Evolutionary conservation across 2,329 filamentous ascomycete species (phyloP).

Genomic region (Fusarium marasasianum): DNA sequence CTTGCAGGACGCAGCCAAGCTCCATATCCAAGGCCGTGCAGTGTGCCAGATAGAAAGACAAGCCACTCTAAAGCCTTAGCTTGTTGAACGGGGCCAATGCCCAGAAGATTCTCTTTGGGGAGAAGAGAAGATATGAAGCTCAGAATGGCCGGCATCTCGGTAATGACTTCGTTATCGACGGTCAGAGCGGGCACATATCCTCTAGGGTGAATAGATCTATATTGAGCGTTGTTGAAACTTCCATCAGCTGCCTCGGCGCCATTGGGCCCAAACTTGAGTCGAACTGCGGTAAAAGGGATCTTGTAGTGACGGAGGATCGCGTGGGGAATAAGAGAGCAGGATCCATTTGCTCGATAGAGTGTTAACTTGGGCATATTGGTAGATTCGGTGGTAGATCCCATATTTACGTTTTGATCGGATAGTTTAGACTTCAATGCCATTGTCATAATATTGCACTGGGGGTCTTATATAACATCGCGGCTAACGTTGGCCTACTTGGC

Average conservation of each 20-base stretch:
- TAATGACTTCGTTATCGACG: constrained; percentile 44
- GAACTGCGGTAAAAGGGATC: constrained; percentile 38
- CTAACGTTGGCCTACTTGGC: background rate
- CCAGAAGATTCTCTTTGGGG: constrained; percentile 32
- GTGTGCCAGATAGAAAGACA: constrained; percentile 45
- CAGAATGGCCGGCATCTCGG: constrained; percentile 47
- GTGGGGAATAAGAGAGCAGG: constrained; percentile 46
- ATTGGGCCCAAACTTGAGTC: constrained; percentile 27
- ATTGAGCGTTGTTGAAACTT: constrained; percentile 43
- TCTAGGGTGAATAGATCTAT: constrained; percentile 43
- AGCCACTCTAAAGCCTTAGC: constrained; percentile 47
- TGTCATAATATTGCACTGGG: too few relatives aligned
- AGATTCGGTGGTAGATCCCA: background rate
- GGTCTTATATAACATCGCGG: background rate
- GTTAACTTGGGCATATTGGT: constrained; percentile 34
- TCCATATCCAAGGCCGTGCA: constrained; percentile 45
- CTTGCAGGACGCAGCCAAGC: constrained; percentile 40
- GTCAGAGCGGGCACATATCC: constrained; percentile 47
- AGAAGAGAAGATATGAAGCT: constrained; percentile 45
- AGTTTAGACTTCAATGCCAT: rapidly evolving
- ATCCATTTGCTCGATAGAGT: constrained; percentile 44
- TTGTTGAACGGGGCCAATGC: constrained; percentile 23
- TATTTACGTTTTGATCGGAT: background rate
- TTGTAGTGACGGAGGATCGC: constrained; percentile 44
- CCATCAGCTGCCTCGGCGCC: constrained; percentile 44